Base-by-base conservation (phyloP, 176 grass and related monocot species). In the Carex parvula region DNA sequence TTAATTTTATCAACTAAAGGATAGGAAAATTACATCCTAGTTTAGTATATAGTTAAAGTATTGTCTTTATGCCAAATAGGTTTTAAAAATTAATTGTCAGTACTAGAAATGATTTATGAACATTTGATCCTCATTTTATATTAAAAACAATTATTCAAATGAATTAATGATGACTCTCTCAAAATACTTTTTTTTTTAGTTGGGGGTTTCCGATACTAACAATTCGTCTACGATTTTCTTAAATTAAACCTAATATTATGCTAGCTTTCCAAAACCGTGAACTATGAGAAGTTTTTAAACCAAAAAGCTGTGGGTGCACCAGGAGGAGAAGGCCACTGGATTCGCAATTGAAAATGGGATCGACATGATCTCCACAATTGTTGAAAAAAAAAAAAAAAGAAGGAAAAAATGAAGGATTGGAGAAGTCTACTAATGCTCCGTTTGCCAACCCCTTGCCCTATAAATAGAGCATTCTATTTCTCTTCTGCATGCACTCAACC, bases 351-450 rank as follows among this genome's bases (percentile, higher is more conserved):
- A 20, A 70, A 1, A 71, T 20, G 39, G 3, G 69, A 29, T 29
- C 26, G 26, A 72, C 69, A 41, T 72, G 69, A 72, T 72, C 6
- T 44, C 69, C 69, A 72, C 39, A 72, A 30, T 64, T 64, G 9
- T 26, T 30, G 0, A 64, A 72, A n/a, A n/a, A n/a, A n/a, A n/a
- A n/a, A n/a, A n/a, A n/a, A n/a, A n/a, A n/a, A n/a, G n/a, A n/a
- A n/a, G n/a, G n/a, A 44, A 71, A 7, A 6, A 42, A 44, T 20
- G 17, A 72, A 20, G 8, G 3, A 5, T 8, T 18, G 6, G 2
- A 42, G 0, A 70, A 64, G 9, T 64, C 8, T 26, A 64, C 61
- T 26, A 5, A 20, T 9, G n/a, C n/a, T 21, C 20, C 60, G 18
- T 22, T 15, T 24, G 6, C 60, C n/a, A 26, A 63, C 2, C 20